A percentile compares a stretch with the other conserved stretches of the same genome.
phyloP scores from a whole-genome alignment of 2,329 filamentous ascomycete species.

The Macroventuria anomochaeta region DNA sequence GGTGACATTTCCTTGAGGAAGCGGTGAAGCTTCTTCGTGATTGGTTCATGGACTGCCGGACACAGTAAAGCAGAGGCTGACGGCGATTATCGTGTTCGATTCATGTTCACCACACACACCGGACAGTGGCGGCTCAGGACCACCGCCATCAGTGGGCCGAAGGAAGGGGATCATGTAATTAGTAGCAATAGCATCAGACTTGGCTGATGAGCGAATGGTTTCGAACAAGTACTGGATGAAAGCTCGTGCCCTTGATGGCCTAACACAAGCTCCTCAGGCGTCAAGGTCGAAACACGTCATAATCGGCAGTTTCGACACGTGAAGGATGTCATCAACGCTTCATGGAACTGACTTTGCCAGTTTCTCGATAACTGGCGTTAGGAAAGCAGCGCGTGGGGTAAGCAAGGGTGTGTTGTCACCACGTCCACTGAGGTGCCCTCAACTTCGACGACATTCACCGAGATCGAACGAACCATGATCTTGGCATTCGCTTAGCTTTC shows the following conservation, averaged over 20 bases:
- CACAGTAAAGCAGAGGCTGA: neutral
- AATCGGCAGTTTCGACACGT: constrained; percentile 12
- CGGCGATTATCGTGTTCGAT: constrained; percentile 12
- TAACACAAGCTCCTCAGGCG: constrained; percentile 18
- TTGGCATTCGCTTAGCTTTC: constrained; percentile 33
- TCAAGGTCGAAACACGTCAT: constrained; percentile 22
- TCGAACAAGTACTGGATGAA: constrained; percentile 19
- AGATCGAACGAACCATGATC: constrained; percentile 15
- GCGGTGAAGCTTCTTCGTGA: constrained; percentile 41
- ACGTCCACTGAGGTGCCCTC: constrained; percentile 11
- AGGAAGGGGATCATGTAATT: constrained; percentile 6
- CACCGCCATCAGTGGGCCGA: constrained; percentile 15
- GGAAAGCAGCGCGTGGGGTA: neutral
- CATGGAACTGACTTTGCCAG: constrained; percentile 11
- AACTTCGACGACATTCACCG: constrained; percentile 24
- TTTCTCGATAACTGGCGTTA: neutral
- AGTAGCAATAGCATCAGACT: constrained; percentile 28
- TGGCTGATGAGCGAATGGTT: constrained; percentile 37
- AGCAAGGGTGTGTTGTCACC: neutral
- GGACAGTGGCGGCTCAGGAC: constrained; percentile 13
- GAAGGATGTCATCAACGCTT: constrained; percentile 6
- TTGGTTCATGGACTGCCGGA: constrained; percentile 20
- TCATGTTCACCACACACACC: constrained; percentile 18
- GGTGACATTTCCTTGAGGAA: constrained; percentile 31
- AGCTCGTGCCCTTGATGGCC: constrained; percentile 20